Percentiles rank a stretch among this genome's conserved stretches.
Evolutionary conservation across 352 stramenopile species (phyloP).

Genomic region (Pythium vanterpoolii): DNA sequence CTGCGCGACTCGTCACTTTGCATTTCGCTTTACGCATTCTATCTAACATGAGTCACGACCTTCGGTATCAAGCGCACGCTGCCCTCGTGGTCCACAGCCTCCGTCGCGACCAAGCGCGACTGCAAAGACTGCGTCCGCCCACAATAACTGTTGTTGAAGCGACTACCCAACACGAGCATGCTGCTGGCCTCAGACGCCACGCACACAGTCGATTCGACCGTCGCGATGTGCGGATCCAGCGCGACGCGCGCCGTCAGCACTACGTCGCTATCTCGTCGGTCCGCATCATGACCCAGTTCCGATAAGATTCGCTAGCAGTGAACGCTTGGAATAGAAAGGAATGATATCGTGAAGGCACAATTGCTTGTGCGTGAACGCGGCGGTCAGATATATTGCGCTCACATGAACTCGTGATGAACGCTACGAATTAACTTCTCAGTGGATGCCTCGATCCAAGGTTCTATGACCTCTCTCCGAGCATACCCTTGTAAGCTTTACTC

Average conservation of each 20-base stretch:
- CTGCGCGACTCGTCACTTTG: neutral
- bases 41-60: neutral
- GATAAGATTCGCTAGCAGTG: too few species aligned
- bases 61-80: neutral
- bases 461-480: too few species aligned
- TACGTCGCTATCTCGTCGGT: neutral
- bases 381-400: too few species aligned
- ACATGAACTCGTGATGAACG: too few species aligned
- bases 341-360: too few species aligned
- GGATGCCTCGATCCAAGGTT: too few species aligned
- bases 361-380: too few species aligned
- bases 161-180: too few species aligned
- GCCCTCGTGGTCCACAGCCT: neutral
- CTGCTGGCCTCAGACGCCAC: neutral
- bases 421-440: neutral
- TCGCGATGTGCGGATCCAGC: neutral
- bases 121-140: too few species aligned
- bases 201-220: neutral
- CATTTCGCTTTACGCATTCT: neutral
- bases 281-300: neutral
- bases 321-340: too few species aligned
- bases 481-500: neutral
- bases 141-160: too few species aligned
- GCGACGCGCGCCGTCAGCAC: neutral
- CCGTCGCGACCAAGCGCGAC: neutral